Evolutionary conservation across 1,284 basidiomycete genomes (phyloP), one percentile per base, ranked within the genome.

Genomic region (Ceratobasidium sp.): DNA sequence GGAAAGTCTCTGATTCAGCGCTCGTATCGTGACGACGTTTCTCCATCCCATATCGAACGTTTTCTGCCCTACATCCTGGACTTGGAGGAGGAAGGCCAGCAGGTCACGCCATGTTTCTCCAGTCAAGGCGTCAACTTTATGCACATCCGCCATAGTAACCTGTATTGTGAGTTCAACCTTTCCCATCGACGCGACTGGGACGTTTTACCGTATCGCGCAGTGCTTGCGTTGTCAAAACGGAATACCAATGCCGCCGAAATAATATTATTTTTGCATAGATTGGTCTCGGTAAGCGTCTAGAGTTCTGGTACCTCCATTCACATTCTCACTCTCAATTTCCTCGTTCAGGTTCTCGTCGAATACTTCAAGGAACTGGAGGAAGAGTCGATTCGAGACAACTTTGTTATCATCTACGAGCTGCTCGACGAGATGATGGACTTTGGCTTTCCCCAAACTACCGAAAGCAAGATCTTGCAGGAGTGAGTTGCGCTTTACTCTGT

Each of bases 341-440:
- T n/a, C n/a, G n/a, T n/a, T n/a, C n/a, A 94, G 81, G 94, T 98
- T 7, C 87, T 99, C 68, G 89, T 97, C 71, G 98, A 98, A 81
- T 99, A 99, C 87, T 99, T 99, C 86, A 98, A 98, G 83, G 96
- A 98, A 82, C 89, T 99, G 22, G 98, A 99, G 83, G 98, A 99
- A 80, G 98, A 99, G 84, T 97, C 94, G 48, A 98, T 99, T 81
- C 88, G 97, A 19, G 98, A 99, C 84, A 99, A 99, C 83, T 98
- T 98, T 82, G 96, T 98, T 69, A 96, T 98, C 82, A 97, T 98
- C 72, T 98, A 96, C 82, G 96, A 98, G 81, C 88, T 99, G 65
- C 88, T 99, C 84, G 98, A 99, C 81, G 97, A 99, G 86, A 98
- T 99, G 95, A 98, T 99, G 96, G 97, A 99, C 85, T 99, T 98